Percentiles rank a stretch among this genome's conserved stretches.
Conservation (phyloP, 2,329 filamentous ascomycete genomes). For the Bimuria novae-zelandiae region DNA sequence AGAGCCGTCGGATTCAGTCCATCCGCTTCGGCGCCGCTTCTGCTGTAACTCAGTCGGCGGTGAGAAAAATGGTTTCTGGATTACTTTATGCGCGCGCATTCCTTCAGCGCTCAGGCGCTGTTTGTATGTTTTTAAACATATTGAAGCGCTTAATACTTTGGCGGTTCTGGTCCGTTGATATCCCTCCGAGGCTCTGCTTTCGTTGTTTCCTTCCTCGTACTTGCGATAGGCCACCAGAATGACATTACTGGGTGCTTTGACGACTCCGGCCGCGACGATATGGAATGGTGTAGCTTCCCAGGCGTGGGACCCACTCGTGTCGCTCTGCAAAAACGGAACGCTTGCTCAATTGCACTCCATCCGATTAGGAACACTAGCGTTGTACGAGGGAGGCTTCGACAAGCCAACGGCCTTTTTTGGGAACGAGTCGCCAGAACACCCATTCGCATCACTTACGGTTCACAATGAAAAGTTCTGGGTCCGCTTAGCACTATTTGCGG, state of each 20-base stretch:
- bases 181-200: background rate
- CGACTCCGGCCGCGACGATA: slow-evolving; percentile 46
- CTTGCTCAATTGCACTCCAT: slow-evolving; percentile 53
- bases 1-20: slow-evolving; percentile 14
- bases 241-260: slow-evolving; percentile 44
- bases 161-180: background rate
- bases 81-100: slow-evolving; percentile 6
- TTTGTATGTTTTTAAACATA: background rate
- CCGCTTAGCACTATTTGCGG: slow-evolving; percentile 68
- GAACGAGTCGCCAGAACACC: slow-evolving; percentile 46
- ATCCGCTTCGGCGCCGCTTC: slow-evolving; percentile 12
- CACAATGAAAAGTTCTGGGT: slow-evolving; percentile 73
- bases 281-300: slow-evolving; percentile 51
- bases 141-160: background rate
- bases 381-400: slow-evolving; percentile 50
- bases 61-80: background rate
- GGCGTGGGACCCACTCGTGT: slow-evolving; percentile 55
- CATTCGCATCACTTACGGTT: slow-evolving; percentile 62
- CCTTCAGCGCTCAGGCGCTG: background rate
- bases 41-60: slow-evolving; percentile 6
- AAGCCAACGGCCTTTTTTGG: slow-evolving; percentile 51
- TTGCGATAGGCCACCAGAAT: slow-evolving; percentile 22
- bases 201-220: background rate
- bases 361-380: slow-evolving; percentile 51
- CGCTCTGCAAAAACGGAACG: slow-evolving; percentile 51